Base-by-base conservation (phyloP, 1,139 yeast genomes). In the Blastobotrys raffinosifermentans region DNA sequence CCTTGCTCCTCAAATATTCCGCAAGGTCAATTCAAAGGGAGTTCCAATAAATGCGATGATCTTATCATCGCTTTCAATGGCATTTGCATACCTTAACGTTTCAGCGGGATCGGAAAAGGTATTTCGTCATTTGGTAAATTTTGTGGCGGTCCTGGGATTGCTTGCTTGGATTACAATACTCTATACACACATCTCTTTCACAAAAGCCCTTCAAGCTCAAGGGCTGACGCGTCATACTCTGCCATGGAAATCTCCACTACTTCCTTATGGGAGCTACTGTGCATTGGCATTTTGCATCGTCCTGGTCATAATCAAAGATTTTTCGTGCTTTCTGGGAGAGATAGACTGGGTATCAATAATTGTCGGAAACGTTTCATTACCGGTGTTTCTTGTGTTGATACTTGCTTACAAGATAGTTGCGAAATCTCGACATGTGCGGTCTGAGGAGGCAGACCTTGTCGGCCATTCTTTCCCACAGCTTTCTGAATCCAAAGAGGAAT, bases 351-450 rank as follows among this genome's bases (percentile, higher is more conserved):
- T 70, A 63, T 64, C 67, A 22, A 81, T 82, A 54, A 78, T 82
- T 53, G 80, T 91, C 27, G 87, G 89, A 34, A 82, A 82, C 64
- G 79, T 82, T 55, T 84, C 84, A 35, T 68, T 82, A 40, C 91
- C 91, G 21, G 75, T 80, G 19, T 82, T 72, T 51, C 36, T 78
- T 29, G 58, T 74, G 34, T 65, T 73, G 49, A 70, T 64, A 48
- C 53, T 72, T 43, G 85, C 81, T 6, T 80, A 77, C 67, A 81
- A 80, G 61, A 8, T 78, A 31, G 50, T 64, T 17, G 26, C 31
- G n/a, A 20, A 26, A n/a, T 19, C 39, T 6, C 8, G 9, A 3
- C 8, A 13, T 8, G 39, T 39, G 16, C 7, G 19, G 4, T 29
- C 39, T 2, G 6, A 11, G 4, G 18, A 26, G 2, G 42, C 39